Evolutionary conservation across 2,329 filamentous ascomycete genomes (phyloP), one percentile per base, ranked within the genome.

Genomic region (Penicillium sp.): DNA sequence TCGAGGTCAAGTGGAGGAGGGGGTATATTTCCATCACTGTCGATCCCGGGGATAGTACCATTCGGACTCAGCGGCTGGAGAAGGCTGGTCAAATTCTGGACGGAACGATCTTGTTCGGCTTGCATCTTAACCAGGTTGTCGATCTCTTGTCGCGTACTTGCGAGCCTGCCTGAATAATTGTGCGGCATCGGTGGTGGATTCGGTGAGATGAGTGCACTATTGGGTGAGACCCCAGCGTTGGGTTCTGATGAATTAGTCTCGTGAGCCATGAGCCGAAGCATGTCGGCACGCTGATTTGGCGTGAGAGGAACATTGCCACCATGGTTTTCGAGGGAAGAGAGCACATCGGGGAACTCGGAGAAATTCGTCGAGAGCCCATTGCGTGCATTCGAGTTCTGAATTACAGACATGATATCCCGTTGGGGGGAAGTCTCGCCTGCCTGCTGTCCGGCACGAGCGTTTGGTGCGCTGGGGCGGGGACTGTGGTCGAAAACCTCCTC

Each of bases 1-100:
- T 84, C 81, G 2, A 85, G 75, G 56, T 85, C 82, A 35, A 84
- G 74, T 4, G 74, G 70, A 1, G 76, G 74, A 26, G 74, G 74
- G 5, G 71, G 73, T 2, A 80, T 68, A 34, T 64, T 71, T 13
- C 69, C 70, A 29, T 67, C 70, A 46, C 75, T 74, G 35, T 76
- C 73, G 32, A 94, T 71, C 4, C 89, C 89, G 1, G 90, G 89
- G 34, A 96, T 89, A 14, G 83, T 82, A 4, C 90, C 91, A 0
- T 84, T 89, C 0, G 91, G 91, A 65, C 87, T 92, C 11, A 96
- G 79, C 0, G 91, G 91, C 7, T 89, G 86, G 7, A 97, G 80
- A 14, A 91, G 77, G 51, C 84, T 85, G 47, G 85, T 85, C 9
- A 97, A 79, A 54, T 89, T 85, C 57, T 89, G 84, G 1, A 97